Percentiles rank a stretch among this genome's conserved stretches.
Evolutionary conservation across 768 basidiomycete species (phyloP).

Genomic region (Hypholoma sublateritium): DNA sequence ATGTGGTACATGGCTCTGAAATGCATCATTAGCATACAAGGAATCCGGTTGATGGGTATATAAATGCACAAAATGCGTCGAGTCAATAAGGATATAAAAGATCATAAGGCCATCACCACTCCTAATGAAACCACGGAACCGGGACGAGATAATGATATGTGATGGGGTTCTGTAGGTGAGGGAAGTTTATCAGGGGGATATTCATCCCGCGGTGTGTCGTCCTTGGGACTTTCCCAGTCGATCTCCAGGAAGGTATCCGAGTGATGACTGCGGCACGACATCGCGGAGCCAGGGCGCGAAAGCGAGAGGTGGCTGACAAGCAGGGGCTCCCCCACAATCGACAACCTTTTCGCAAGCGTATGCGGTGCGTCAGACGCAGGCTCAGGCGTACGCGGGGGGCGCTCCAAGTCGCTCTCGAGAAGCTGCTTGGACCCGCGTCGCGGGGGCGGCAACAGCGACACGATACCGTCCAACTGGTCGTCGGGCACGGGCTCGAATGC

Average conservation of each 20-base stretch:
- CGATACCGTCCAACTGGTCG: conserved; percentile 28
- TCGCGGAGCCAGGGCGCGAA: conserved; percentile 49
- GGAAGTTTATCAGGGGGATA: conserved; percentile 25
- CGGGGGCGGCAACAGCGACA: conserved; percentile 61
- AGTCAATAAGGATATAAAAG: conserved; percentile 4
- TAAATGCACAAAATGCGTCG: not conserved
- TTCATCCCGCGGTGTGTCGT: conserved; percentile 11
- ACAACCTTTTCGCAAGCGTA: conserved; percentile 4
- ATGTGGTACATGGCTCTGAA: not conserved
- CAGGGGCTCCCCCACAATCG: conserved; percentile 5
- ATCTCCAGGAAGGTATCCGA: conserved; percentile 11
- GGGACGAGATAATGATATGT: conserved; percentile 44
- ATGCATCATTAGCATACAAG: not conserved
- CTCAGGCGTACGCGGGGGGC: not conserved
- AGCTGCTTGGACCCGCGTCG: conserved; percentile 57
- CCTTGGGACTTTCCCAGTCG: conserved; percentile 17
- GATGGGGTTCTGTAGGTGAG: conserved; percentile 28
- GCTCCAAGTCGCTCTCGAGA: conserved; percentile 29
- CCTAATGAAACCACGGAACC: conserved; percentile 57
- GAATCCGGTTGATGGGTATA: not conserved
- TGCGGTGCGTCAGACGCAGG: not conserved
- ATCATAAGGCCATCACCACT: conserved; percentile 38
- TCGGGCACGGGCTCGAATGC: conserved; percentile 10
- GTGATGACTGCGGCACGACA: conserved; percentile 35
- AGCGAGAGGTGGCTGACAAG: conserved; percentile 31